Percentiles rank a stretch among this genome's conserved stretches.
Evolutionary conservation across 176 grass and related monocot species (phyloP).

Genomic region (Oryza brachyantha): DNA sequence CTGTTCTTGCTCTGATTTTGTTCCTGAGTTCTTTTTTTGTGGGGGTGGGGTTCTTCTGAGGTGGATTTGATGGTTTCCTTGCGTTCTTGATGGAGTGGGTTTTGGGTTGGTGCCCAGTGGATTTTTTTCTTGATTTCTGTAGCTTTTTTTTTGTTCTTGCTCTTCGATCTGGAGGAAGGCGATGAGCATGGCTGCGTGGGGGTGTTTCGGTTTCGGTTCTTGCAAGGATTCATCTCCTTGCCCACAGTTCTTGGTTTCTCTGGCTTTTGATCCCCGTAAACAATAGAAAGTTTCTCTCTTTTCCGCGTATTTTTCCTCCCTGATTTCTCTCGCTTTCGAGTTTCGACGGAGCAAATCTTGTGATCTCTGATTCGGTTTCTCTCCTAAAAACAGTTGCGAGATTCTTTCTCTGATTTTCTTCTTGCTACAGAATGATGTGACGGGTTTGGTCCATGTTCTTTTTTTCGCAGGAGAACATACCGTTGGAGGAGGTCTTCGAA

Average conservation of each 20-base stretch:
- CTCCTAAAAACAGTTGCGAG: background rate
- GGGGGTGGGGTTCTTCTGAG: background rate
- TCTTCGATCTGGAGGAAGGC: background rate
- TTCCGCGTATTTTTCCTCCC: background rate
- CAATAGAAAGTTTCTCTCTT: background rate
- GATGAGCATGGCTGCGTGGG: too few species aligned
- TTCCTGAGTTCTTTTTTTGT: background rate
- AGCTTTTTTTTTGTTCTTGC: background rate
- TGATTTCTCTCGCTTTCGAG: background rate
- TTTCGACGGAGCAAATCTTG: background rate
- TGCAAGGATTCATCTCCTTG: background rate
- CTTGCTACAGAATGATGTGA: background rate
- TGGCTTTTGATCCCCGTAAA: background rate
- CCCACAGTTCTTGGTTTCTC: background rate
- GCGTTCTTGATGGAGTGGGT: background rate
- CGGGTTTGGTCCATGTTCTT: background rate
- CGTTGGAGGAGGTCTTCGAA: slow-evolving; percentile 86
- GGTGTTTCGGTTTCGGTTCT: slow-evolving; percentile 18
- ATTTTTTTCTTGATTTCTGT: background rate
- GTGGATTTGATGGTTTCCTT: background rate
- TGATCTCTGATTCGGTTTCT: background rate
- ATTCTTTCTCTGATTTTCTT: background rate
- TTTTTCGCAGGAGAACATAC: slow-evolving; percentile 69
- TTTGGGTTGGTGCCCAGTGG: background rate
- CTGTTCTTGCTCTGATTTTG: background rate